Conservation (phyloP, 345 rosid species). For the Alliaria petiolata region DNA sequence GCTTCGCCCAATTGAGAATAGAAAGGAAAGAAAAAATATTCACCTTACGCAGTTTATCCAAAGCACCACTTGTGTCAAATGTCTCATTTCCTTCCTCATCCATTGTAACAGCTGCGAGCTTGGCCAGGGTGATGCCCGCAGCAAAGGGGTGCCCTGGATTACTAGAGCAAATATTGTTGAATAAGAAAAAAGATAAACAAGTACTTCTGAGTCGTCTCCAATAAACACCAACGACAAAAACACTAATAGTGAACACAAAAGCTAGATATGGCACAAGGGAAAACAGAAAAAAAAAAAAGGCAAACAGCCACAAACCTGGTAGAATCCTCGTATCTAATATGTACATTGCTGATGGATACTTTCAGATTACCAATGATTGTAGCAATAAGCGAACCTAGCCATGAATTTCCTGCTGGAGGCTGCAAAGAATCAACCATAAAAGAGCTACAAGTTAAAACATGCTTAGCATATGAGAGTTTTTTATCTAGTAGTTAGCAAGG, state of each 20-base stretch:
- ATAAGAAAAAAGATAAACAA: slow-evolving; percentile 23
- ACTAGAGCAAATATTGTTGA: slow-evolving; percentile 43
- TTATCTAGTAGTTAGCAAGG: not conserved
- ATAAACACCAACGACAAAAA: not conserved
- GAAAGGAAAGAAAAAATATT: slow-evolving; percentile 31
- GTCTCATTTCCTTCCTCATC: slow-evolving; percentile 98
- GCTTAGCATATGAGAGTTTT: not conserved
- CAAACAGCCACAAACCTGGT: slow-evolving; percentile 53
- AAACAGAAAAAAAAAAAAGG: not conserved
- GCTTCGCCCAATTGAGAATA: slow-evolving; percentile 8
- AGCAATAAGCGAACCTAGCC: slow-evolving; percentile 91
- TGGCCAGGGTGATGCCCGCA: slow-evolving; percentile 89
- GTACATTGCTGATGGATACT: slow-evolving; percentile 97
- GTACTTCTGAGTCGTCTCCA: slow-evolving; percentile 16
- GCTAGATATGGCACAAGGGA: slow-evolving; percentile 4
- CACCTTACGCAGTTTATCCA: slow-evolving; percentile 93
- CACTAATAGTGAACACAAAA: not conserved
- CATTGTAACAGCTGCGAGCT: slow-evolving; percentile 96
- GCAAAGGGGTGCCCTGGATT: slow-evolving; percentile 85
- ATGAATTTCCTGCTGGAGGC: slow-evolving; percentile 80
- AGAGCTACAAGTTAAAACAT: slow-evolving; percentile 15
- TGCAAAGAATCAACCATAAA: slow-evolving; percentile 43
- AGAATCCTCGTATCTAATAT: slow-evolving; percentile 93
- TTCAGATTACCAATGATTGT: slow-evolving; percentile 97
- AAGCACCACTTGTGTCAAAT: slow-evolving; percentile 96